phyloP scores from a whole-genome alignment of 805 yeast species.

The Saccharomyces mikatae region DNA sequence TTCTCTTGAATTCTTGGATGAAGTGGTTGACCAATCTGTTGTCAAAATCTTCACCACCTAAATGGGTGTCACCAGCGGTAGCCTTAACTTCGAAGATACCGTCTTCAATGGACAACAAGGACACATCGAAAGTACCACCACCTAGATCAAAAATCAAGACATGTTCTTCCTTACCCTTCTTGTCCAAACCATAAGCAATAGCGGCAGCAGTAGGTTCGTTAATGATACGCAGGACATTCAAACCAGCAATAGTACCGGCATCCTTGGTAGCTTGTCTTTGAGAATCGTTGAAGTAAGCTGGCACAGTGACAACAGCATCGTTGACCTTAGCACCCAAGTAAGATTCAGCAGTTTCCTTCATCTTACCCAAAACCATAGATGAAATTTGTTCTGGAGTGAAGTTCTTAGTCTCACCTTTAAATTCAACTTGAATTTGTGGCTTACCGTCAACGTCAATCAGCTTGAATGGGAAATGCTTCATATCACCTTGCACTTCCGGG shows the following conservation, averaged over 20 bases:
- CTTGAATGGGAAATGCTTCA: constrained; percentile 78
- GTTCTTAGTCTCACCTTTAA: constrained; percentile 71
- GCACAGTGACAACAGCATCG: constrained; percentile 88
- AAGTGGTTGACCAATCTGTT: constrained; percentile 88
- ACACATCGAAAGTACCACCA: constrained; percentile 97
- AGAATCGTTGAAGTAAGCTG: constrained; percentile 90
- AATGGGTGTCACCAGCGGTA: constrained; percentile 67
- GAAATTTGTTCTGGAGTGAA: constrained; percentile 93
- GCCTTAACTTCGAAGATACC: constrained; percentile 95
- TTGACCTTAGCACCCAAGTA: constrained; percentile 72
- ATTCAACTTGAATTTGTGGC: constrained; percentile 77
- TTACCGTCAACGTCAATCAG: constrained; percentile 67
- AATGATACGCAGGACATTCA: constrained; percentile 83
- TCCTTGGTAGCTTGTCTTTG: constrained; percentile 95
- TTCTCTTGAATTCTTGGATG: constrained; percentile 89
- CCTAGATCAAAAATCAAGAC: constrained; percentile 89
- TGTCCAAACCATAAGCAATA: constrained; percentile 85
- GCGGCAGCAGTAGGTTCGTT: constrained; percentile 95
- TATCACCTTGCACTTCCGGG: constrained; percentile 43
- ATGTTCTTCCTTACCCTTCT: constrained; percentile 63
- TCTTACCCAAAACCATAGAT: constrained; percentile 78
- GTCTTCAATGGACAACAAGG: constrained; percentile 80
- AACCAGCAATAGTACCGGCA: constrained; percentile 88
- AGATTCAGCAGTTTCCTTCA: constrained; percentile 87
- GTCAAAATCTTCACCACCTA: constrained; percentile 98